Base-by-base conservation (phyloP, 805 yeast genomes). In the Cyberlindnera mrakii region DNA sequence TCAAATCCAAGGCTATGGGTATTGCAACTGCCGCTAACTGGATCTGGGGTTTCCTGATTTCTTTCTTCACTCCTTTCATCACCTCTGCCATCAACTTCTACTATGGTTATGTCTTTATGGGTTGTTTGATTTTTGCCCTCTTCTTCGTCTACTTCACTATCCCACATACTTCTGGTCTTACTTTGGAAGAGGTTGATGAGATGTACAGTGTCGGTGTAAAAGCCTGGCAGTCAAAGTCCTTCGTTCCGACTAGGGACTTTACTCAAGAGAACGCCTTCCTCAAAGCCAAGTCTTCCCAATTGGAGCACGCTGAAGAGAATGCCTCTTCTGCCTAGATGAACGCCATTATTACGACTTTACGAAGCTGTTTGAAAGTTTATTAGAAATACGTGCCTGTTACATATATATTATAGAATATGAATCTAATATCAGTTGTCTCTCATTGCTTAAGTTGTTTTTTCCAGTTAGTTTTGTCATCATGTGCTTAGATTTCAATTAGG, bases 171-270 rank as follows among this genome's bases (percentile, higher is more conserved):
- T 80, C 78, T 68, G 95, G 95, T 46, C 74, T 85, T 56, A 74
- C 85, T 36, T 74, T 87, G 61, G 95, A 86, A 67, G 89, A 86
- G 65, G 86, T 86, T 50, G 89, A 85, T 61, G 80, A 75, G 57
- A 67, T 81, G 71, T 73, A 68, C 55, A 61, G 71, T 25, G 63
- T 66, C 40, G 64, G 63, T 52, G 67, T 66, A 33, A 52, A 61
- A 42, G 68, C 77, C 40, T 72, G 76, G 75, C 59, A 63, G 43
- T 78, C 83, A 14, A 40, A 69, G 20, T 54, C 54, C 44, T 82
- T 77, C 78, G 69, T 67, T 41, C 83, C 84, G 53, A 69, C 45
- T 47, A 55, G 56, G 58, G 63, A 46, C 36, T 55, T 46, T 41
- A 45, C 57, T 10, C 60, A 55, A 49, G 53, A 51, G 27, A 40